Conservation (phyloP, 192 early-diverging fungal species). For the Spizellomyces punctatus region DNA sequence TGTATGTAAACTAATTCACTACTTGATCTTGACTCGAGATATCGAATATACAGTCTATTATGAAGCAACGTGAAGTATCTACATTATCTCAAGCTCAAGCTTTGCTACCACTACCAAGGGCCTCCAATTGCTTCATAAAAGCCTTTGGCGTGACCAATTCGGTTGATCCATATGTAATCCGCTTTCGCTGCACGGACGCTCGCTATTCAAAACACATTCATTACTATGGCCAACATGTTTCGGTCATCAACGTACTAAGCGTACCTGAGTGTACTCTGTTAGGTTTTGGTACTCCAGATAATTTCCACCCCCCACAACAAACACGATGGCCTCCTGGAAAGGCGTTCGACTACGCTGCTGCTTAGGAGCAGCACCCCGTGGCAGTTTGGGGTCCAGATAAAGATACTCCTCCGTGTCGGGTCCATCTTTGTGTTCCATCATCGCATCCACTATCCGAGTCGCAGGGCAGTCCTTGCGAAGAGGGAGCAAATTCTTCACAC, state of each 20-base stretch:
- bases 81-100: no score
- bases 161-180: slow-evolving; percentile 93
- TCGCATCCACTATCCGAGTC: slow-evolving; percentile 80
- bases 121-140: slow-evolving; percentile 80
- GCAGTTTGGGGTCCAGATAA: slow-evolving; percentile 85
- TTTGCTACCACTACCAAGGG: slow-evolving; percentile 53
- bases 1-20: no score
- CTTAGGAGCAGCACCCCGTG: slow-evolving; percentile 3
- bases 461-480: slow-evolving; percentile 85
- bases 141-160: slow-evolving; percentile 79
- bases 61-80: no score
- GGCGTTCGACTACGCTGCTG: slow-evolving; percentile 26
- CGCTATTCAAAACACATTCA: slow-evolving; percentile 15
- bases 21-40: no score
- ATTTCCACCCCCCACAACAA: slow-evolving; percentile 97
- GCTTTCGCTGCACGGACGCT: slow-evolving; percentile 57
- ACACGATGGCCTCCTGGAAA: slow-evolving; percentile 94
- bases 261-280: slow-evolving; percentile 82
- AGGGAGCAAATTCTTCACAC: slow-evolving; percentile 94
- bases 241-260: neutral
- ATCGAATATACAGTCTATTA: no score
- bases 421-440: slow-evolving; percentile 72
- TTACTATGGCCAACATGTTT: neutral
- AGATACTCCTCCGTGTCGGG: slow-evolving; percentile 78
- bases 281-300: slow-evolving; percentile 98